phyloP scores from a whole-genome alignment of 257 asterid species.

The Solanum bukasovii region DNA sequence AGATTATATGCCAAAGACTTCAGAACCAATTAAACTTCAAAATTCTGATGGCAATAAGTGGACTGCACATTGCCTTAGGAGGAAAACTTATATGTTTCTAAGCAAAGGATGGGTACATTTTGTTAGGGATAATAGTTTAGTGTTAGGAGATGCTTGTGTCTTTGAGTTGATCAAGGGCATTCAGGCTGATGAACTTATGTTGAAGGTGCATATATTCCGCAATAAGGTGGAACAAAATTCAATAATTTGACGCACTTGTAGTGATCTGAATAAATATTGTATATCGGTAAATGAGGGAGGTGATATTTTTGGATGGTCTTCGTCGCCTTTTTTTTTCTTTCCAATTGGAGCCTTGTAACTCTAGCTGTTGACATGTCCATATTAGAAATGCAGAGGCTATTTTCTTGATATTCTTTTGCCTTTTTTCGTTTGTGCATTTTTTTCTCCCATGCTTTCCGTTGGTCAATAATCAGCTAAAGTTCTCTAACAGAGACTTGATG shows the following conservation, averaged over 20 bases:
- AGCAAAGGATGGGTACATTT: background rate
- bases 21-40: background rate
- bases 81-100: background rate
- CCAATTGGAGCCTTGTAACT: background rate
- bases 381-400: background rate
- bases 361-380: background rate
- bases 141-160: slow-evolving; percentile 4
- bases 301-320: background rate
- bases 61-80: background rate
- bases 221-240: background rate
- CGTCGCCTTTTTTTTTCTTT: background rate
- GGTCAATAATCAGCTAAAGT: background rate
- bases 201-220: background rate
- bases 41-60: slow-evolving; percentile 4
- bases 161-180: background rate
- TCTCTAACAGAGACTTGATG: background rate
- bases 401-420: background rate
- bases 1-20: background rate
- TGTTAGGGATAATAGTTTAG: background rate
- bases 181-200: background rate
- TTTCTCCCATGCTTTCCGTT: background rate
- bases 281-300: background rate
- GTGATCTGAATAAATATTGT: background rate
- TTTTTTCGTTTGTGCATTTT: background rate
- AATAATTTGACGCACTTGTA: background rate